Percentiles rank a stretch among this genome's conserved stretches.
Evolutionary conservation across 1,284 basidiomycete species (phyloP).

Genomic region (Rhizoctonia solani): DNA sequence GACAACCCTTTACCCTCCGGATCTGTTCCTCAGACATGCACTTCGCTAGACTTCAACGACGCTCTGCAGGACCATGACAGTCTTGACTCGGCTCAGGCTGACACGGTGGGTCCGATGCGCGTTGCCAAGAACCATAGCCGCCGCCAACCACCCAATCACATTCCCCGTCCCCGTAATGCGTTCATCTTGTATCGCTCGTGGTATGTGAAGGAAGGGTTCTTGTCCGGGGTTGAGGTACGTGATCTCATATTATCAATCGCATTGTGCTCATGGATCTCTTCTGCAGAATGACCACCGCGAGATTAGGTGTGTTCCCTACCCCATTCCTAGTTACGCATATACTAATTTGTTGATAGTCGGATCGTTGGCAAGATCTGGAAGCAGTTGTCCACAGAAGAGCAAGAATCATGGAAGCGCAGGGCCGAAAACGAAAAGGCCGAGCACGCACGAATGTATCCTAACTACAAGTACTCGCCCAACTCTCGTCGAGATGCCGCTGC

Average conservation of each 20-base stretch:
- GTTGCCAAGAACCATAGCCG: constrained; percentile 31
- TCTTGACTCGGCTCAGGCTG: background rate
- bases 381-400: constrained; percentile 22
- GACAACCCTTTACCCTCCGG: background rate
- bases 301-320: constrained; percentile 35
- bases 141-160: constrained; percentile 35
- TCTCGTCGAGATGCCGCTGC: constrained; percentile 27
- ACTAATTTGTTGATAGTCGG: constrained; percentile 6
- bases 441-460: constrained; percentile 35
- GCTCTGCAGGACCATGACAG: background rate
- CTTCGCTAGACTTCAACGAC: background rate
- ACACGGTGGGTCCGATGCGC: constrained; percentile 5
- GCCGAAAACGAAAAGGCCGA: constrained; percentile 33
- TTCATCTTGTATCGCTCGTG: constrained; percentile 37
- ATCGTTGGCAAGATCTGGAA: constrained; percentile 37
- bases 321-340: background rate
- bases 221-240: background rate
- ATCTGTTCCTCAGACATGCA: background rate
- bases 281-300: constrained; percentile 37
- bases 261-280: background rate
- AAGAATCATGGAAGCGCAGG: constrained; percentile 11
- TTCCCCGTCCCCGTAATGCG: constrained; percentile 37
- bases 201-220: constrained; percentile 32
- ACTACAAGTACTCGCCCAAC: constrained; percentile 36
- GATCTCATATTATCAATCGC: background rate